Conservation (phyloP, 1,284 basidiomycete genomes). For the Leucoagaricus sp. region DNA sequence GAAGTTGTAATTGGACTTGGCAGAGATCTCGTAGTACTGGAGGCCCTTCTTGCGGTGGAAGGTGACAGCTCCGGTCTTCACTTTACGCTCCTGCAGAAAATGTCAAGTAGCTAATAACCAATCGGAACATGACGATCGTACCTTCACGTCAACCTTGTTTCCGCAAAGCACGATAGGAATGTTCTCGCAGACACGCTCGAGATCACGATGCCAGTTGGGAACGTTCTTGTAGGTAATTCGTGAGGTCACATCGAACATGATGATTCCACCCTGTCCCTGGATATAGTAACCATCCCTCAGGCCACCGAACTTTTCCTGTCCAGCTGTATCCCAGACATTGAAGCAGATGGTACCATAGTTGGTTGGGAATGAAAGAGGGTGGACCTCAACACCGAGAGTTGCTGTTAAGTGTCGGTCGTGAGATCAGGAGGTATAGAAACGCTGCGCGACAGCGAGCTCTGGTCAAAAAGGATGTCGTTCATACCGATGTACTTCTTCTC, state of each 20-base stretch:
- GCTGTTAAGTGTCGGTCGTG: constrained; percentile 51
- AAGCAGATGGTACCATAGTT: constrained; percentile 99
- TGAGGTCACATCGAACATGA: constrained; percentile 99
- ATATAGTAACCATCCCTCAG: constrained; percentile 98
- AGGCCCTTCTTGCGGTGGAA: constrained; percentile 99
- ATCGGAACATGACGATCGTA: constrained; percentile 35
- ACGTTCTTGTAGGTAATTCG: constrained; percentile 99
- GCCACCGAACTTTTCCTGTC: constrained; percentile 99
- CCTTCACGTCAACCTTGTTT: constrained; percentile 99
- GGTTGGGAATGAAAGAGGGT: constrained; percentile 95
- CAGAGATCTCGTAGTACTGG: constrained; percentile 99
- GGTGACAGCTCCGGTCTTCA: constrained; percentile 97
- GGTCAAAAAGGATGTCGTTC: constrained; percentile 22
- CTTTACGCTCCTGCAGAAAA: constrained; percentile 89
- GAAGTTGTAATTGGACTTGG: constrained; percentile 99
- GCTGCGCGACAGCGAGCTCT: constrained; percentile 14
- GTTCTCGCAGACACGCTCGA: constrained; percentile 99
- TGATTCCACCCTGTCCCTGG: constrained; percentile 99
- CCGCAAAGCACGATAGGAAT: constrained; percentile 99
- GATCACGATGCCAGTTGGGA: constrained; percentile 99
- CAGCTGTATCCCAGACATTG: constrained; percentile 99
- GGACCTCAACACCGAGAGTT: constrained; percentile 99
- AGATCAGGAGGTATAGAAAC: constrained; percentile 14
- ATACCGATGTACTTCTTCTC: constrained; percentile 99
- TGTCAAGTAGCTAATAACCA: constrained; percentile 1